phyloP scores from a whole-genome alignment of 257 asterid genomes.

The Voacanga thouarsii region DNA sequence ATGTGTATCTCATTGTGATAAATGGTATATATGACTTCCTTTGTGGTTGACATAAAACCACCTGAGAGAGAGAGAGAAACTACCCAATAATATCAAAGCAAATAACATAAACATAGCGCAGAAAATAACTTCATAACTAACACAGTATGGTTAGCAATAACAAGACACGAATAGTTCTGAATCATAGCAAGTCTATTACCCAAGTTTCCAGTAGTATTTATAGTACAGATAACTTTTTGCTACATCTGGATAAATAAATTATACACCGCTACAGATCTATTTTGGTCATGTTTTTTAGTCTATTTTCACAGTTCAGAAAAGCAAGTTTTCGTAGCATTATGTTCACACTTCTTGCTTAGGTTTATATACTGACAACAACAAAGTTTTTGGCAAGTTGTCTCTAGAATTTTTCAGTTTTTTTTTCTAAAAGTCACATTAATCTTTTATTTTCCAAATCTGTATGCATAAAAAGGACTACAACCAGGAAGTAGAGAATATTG shows the following conservation, averaged over 20 bases:
- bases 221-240: not conserved
- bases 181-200: not conserved
- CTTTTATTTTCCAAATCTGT: not conserved
- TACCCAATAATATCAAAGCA: not conserved
- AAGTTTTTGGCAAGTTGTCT: not conserved
- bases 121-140: not conserved
- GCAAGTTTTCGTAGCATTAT: not conserved
- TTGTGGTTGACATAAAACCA: not conserved
- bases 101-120: not conserved
- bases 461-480: not conserved
- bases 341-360: not conserved
- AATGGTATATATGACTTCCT: not conserved
- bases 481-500: not conserved
- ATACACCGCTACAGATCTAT: not conserved
- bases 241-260: not conserved
- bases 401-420: not conserved
- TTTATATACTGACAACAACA: not conserved
- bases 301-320: not conserved
- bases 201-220: not conserved
- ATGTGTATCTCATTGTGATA: not conserved
- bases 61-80: not conserved
- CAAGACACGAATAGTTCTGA: not conserved
- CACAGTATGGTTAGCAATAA: not conserved
- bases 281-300: not conserved
- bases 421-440: not conserved